Evolutionary conservation across 805 yeast genomes (phyloP), one percentile per base, ranked within the genome.

Genomic region (Candida gorgasii): DNA sequence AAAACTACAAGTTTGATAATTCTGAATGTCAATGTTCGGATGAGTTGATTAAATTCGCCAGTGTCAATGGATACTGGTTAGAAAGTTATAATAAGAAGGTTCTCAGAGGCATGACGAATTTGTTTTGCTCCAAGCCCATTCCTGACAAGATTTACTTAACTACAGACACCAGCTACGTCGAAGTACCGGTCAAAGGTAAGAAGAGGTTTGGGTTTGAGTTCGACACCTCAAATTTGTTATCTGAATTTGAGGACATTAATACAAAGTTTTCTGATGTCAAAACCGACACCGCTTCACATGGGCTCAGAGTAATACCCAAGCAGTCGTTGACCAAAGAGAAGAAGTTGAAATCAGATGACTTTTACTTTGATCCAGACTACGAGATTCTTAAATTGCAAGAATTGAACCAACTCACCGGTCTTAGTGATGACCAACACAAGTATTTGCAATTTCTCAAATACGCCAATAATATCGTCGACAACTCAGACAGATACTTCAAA

Each of bases 61-160:
- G 39, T 19, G 67, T 66, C 27, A 61, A 60, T 41, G 60, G 67
- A 17, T 65, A 64, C 44, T 62, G 57, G 53, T 40, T 65, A 46
- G 72, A 67, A 50, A 49, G 62, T 18, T 61, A 61, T 46, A 39
- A 53, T 31, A 63, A 55, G 30, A 67, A 67, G 44, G 61, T 64
- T 5, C 42, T 47, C 16, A 57, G 72, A 26, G 63, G 63, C 6
- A 62, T 64, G 69, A 55, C 62, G 14, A 53, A 63, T 43, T 48
- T 65, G 36, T 67, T 62, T 46, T 65, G 72, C 43, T 34, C 44
- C 11, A 59, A 55, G 37, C 60, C 58, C 2, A 51, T 59, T 7
- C 72, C 72, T 9, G 39, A 51, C 4, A 47, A 52, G 12, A 44
- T 66, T 2, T 47, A 57, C 27, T 55, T 58, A 2, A 50, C 61